Evolutionary conservation across 2,329 filamentous ascomycete species (phyloP).

Genomic region (Coleophoma crateriformis): DNA sequence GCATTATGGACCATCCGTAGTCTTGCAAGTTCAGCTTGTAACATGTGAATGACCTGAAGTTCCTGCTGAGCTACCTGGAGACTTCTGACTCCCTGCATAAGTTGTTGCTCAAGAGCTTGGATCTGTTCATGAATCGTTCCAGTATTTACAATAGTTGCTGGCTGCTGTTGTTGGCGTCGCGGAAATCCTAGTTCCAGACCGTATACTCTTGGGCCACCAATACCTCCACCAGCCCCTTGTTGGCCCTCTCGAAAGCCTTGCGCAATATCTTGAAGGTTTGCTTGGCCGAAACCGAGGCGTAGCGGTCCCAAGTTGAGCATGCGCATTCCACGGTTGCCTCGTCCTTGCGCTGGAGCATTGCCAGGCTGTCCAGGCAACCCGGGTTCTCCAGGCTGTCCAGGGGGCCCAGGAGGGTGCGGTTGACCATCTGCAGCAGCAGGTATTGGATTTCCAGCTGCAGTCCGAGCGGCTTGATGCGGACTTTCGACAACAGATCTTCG

Average conservation of each 20-base stretch:
- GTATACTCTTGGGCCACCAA: slow-evolving; percentile 22
- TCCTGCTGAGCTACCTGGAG: slow-evolving; percentile 63
- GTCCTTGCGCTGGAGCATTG: slow-evolving; percentile 26
- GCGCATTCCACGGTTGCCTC: slow-evolving; percentile 40
- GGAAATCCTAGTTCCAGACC: slow-evolving; percentile 27
- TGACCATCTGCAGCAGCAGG: slow-evolving; percentile 20
- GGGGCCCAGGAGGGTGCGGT: slow-evolving; percentile 27
- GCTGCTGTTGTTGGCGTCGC: slow-evolving; percentile 11
- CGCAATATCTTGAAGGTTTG: slow-evolving; percentile 61
- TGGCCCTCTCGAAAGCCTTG: slow-evolving; percentile 51
- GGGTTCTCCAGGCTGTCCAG: slow-evolving; percentile 26
- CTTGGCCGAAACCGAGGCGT: slow-evolving; percentile 63
- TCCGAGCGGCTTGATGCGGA: slow-evolving; percentile 25
- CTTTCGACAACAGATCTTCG: slow-evolving; percentile 68
- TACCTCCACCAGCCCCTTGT: slow-evolving; percentile 16
- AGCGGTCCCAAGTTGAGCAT: slow-evolving; percentile 72
- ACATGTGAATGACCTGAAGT: slow-evolving; percentile 58
- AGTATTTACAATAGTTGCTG: slow-evolving; percentile 10
- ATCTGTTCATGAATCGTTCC: slow-evolving; percentile 53
- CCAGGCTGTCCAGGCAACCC: slow-evolving; percentile 33
- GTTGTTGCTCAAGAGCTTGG: slow-evolving; percentile 59
- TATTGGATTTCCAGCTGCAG: slow-evolving; percentile 19
- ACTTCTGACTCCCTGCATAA: slow-evolving; percentile 60
- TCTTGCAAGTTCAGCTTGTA: slow-evolving; percentile 63
- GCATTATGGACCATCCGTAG: slow-evolving; percentile 40